phyloP scores from a whole-genome alignment of 1,139 yeast genomes.

The Neolecta irregularis region DNA sequence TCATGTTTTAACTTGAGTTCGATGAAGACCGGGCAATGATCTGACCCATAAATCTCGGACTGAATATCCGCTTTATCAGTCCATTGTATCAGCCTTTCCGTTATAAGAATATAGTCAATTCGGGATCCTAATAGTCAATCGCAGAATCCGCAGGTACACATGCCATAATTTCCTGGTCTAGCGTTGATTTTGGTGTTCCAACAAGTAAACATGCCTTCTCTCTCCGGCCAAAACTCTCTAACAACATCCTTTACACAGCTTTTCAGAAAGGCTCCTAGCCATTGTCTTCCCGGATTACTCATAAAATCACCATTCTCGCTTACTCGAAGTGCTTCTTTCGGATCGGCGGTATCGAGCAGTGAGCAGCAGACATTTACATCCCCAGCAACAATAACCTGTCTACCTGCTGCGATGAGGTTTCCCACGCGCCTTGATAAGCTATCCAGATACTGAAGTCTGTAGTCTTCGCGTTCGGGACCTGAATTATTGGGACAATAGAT shows the following conservation, averaged over 20 bases:
- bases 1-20: constrained; percentile 34
- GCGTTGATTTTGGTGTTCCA: constrained; percentile 76
- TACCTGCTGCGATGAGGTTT: constrained; percentile 35
- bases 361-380: constrained; percentile 74
- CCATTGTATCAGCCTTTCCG: constrained; percentile 25
- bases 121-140: constrained; percentile 43
- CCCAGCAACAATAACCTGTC: constrained; percentile 61
- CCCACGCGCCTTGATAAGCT: constrained; percentile 46
- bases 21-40: constrained; percentile 81
- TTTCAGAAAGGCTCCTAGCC: constrained; percentile 14
- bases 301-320: constrained; percentile 19
- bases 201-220: constrained; percentile 64
- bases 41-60: constrained; percentile 67
- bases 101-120: constrained; percentile 55
- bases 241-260: constrained; percentile 45
- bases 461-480: constrained; percentile 37
- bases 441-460: constrained; percentile 42
- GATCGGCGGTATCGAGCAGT: constrained; percentile 67
- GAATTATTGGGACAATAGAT: constrained; percentile 92
- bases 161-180: constrained; percentile 53
- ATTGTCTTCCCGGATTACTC: constrained; percentile 13
- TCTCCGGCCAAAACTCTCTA: constrained; percentile 40
- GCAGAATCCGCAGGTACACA: not conserved
- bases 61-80: constrained; percentile 45
- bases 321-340: constrained; percentile 12